These are phyloP conservation scores for Aotearoamyces nothofagi DNA, from an alignment of 2,329 filamentous ascomycete genomes.

Conservation along the genomic window DNA sequence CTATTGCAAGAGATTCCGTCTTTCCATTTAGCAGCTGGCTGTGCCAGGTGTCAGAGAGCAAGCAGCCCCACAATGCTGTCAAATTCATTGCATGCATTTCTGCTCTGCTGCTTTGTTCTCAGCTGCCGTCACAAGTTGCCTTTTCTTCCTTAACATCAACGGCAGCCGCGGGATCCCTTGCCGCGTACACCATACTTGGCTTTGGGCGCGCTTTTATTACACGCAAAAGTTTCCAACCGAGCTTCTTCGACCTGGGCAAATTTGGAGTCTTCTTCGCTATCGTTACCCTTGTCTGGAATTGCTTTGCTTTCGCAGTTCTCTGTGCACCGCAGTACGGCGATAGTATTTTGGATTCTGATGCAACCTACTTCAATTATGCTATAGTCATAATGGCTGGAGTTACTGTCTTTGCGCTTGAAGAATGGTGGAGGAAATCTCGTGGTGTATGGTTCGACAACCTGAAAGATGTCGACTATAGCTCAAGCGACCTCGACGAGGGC, in stretches of 20 bases:
- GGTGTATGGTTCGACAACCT: conserved; percentile 4
- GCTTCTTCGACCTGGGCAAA: conserved; percentile 4
- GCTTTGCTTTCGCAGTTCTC: conserved; percentile 5
- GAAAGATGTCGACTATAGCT: conserved; percentile 9
- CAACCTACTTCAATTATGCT: conserved; percentile 4
- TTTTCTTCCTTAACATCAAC: conserved; percentile 4
- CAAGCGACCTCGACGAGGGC: too few relatives aligned
- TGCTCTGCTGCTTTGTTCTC: conserved; percentile 4
- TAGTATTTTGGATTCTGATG: conserved; percentile 3
- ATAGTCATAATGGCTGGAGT: conserved; percentile 5
- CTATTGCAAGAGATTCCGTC: conserved; percentile 4
- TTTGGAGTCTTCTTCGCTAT: conserved; percentile 3
- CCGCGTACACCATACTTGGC: conserved; percentile 4
- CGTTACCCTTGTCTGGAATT: conserved; percentile 4
- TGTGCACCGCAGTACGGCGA: conserved; percentile 4
- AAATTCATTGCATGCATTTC: conserved; percentile 4
- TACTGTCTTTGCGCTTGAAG: conserved; percentile 4
- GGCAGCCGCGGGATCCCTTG: conserved; percentile 4
- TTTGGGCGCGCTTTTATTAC: conserved; percentile 6
- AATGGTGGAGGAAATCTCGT: conserved; percentile 5
- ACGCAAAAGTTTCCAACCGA: conserved; percentile 4
- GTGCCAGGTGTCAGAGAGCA: conserved; percentile 4
- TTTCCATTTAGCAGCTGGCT: conserved; percentile 4
- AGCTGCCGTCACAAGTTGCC: conserved; percentile 5
- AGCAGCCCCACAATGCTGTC: conserved; percentile 5